Conservation (phyloP, 2,329 filamentous ascomycete genomes). For the Colletotrichum tofieldiae region DNA sequence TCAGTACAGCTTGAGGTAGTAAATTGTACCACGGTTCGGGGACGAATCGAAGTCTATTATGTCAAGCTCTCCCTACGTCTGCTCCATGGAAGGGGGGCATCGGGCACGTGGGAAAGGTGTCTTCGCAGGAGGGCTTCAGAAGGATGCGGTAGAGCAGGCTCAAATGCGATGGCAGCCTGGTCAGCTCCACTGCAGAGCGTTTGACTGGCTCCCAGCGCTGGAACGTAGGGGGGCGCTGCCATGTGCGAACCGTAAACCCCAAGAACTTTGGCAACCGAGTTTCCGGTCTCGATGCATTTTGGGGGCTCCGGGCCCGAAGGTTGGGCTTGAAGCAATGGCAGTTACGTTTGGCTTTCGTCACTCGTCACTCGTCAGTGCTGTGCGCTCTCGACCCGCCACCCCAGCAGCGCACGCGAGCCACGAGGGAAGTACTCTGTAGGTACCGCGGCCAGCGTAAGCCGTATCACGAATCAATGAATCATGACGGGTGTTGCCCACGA, state of each 20-base stretch:
- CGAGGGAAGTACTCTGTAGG: background rate
- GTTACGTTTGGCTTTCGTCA: background rate
- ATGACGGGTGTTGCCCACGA: slow-evolving; percentile 15
- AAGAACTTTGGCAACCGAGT: background rate
- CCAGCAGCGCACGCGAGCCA: slow-evolving; percentile 11
- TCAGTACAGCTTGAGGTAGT: background rate
- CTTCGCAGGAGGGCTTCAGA: background rate
- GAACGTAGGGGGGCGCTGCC: background rate
- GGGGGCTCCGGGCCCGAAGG: background rate
- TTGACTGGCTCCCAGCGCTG: background rate
- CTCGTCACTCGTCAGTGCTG: slow-evolving; percentile 1
- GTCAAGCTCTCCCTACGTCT: background rate
- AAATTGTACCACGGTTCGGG: background rate
- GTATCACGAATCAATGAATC: background rate
- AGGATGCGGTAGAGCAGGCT: background rate
- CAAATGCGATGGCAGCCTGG: background rate
- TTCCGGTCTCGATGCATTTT: background rate
- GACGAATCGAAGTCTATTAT: background rate
- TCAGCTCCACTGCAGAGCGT: background rate
- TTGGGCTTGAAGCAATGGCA: background rate
- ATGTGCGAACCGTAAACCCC: background rate
- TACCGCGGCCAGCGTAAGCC: background rate
- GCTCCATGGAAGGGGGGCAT: background rate
- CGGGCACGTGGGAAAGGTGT: background rate
- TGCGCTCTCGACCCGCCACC: slow-evolving; percentile 3